Conservation (phyloP, 106 monocot species). For the Agapanthus africanus region DNA sequence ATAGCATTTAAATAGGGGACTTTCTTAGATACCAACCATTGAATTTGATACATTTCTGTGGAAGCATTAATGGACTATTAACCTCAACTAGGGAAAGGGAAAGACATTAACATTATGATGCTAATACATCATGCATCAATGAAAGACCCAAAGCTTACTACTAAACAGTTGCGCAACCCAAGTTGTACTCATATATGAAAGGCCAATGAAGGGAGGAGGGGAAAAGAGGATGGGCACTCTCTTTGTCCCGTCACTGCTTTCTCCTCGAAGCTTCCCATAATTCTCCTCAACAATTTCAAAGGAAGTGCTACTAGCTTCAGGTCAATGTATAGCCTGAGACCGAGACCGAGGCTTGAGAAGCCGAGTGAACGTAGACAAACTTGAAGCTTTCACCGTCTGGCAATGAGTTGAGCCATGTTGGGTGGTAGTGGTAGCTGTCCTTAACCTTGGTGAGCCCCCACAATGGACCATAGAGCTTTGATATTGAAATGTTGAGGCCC, state of each 20-base stretch:
- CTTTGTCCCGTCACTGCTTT: neutral
- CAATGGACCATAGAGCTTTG: constrained; percentile 43
- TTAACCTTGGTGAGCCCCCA: constrained; percentile 36
- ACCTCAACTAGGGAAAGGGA: too few species aligned
- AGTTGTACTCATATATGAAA: neutral
- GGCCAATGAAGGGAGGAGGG: neutral
- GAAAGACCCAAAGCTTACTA: too few species aligned
- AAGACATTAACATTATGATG: too few species aligned
- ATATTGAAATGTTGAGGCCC: constrained; percentile 33
- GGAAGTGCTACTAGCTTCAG: neutral
- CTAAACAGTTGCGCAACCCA: too few species aligned
- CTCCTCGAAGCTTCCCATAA: neutral
- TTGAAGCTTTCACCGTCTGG: neutral
- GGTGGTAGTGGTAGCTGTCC: neutral
- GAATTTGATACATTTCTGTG: neutral
- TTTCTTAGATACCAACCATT: too few species aligned
- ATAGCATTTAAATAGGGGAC: too few species aligned
- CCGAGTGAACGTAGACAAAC: neutral
- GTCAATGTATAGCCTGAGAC: constrained; percentile 1
- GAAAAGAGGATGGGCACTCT: constrained; percentile 1
- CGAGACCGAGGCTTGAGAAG: neutral
- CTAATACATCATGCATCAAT: too few species aligned
- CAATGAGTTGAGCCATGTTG: neutral
- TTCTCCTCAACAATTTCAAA: neutral
- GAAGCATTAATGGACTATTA: neutral